These are phyloP conservation scores for Epichloe glyceriae DNA, from an alignment of 2,329 filamentous ascomycete genomes.

Conservation along the genomic window DNA sequence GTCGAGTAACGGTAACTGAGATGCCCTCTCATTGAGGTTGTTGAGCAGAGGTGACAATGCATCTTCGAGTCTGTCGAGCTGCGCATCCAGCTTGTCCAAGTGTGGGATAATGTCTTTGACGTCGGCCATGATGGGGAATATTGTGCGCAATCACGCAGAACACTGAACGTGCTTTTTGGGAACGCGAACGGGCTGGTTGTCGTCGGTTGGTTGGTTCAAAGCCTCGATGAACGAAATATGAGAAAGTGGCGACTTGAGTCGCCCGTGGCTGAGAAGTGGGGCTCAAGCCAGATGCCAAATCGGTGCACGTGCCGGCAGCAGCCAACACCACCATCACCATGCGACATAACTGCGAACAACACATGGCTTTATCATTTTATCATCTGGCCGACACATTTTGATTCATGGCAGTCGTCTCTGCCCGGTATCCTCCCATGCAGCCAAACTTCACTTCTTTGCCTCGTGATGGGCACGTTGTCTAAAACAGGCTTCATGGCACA, in stretches of 20 bases:
- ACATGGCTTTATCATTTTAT: too few species aligned
- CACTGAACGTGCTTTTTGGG: too few species aligned
- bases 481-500: too few species aligned
- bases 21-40: constrained; percentile 53
- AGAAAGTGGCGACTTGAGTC: background rate
- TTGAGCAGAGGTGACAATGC: constrained; percentile 61
- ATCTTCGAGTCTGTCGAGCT: constrained; percentile 68
- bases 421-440: too few species aligned
- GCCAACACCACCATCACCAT: too few species aligned
- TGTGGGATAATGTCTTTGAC: constrained; percentile 49
- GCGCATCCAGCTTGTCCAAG: constrained; percentile 60
- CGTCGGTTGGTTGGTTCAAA: background rate
- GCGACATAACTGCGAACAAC: too few species aligned
- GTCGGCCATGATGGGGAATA: constrained; percentile 20
- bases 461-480: too few species aligned
- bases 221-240: background rate
- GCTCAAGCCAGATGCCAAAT: background rate
- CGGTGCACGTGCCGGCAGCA: too few species aligned
- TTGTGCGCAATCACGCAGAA: too few species aligned
- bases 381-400: too few species aligned
- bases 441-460: too few species aligned
- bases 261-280: background rate
- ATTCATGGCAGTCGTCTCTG: too few species aligned
- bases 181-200: background rate
- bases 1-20: constrained; percentile 80